phyloP scores from a whole-genome alignment of 495 filamentous ascomycete species.

The Hypoxylon trugodes region DNA sequence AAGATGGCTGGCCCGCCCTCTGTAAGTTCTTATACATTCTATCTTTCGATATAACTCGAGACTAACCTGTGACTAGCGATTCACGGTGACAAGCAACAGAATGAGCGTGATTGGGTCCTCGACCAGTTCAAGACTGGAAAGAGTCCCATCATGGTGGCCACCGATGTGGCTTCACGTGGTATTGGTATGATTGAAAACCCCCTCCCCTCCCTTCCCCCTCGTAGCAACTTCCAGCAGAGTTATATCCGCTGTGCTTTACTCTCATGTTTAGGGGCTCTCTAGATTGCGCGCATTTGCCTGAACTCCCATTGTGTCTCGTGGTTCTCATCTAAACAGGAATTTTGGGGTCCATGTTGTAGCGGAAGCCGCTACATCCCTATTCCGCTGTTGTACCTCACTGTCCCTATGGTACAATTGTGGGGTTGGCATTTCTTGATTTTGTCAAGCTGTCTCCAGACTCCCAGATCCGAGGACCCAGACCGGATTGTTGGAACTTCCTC shows the following conservation, averaged over 20 bases:
- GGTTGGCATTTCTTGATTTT: slow-evolving; percentile 76
- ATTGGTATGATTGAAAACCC: slow-evolving; percentile 94
- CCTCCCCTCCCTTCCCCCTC: slow-evolving; percentile 51
- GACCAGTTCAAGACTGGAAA: slow-evolving; percentile 99
- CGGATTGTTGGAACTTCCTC: slow-evolving; percentile 66
- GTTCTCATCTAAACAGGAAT: slow-evolving; percentile 75
- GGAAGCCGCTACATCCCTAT: slow-evolving; percentile 59
- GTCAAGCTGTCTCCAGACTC: slow-evolving; percentile 65
- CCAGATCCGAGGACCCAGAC: slow-evolving; percentile 73
- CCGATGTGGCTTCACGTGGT: slow-evolving; percentile 97
- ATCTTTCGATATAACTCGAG: neutral
- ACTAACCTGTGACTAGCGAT: slow-evolving; percentile 75
- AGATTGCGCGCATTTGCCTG: slow-evolving; percentile 84
- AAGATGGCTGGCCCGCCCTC: slow-evolving; percentile 98
- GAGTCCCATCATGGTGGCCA: slow-evolving; percentile 96
- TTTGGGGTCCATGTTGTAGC: slow-evolving; percentile 87
- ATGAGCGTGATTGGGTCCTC: slow-evolving; percentile 99
- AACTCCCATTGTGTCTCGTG: slow-evolving; percentile 77
- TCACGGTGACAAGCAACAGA: slow-evolving; percentile 99
- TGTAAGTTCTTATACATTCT: slow-evolving; percentile 67
- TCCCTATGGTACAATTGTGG: slow-evolving; percentile 72
- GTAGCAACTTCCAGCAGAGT: slow-evolving; percentile 72
- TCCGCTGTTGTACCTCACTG: slow-evolving; percentile 74
- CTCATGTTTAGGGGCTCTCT: slow-evolving; percentile 81
- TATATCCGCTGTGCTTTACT: slow-evolving; percentile 86